phyloP scores from a whole-genome alignment of 495 filamentous ascomycete genomes.

The Aspergillus campestris region DNA sequence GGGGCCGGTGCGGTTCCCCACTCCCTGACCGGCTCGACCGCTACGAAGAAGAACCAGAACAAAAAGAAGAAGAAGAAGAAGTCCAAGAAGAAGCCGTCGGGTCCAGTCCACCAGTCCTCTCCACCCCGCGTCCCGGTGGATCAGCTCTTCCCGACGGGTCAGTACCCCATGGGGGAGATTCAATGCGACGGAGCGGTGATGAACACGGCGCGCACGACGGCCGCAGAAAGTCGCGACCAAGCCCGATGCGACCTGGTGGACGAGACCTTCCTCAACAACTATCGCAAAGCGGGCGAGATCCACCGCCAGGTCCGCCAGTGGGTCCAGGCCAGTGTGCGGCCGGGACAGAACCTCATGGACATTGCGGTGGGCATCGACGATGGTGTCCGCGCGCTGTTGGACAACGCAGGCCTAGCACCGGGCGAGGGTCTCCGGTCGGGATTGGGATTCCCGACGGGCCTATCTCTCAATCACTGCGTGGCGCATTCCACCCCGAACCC shows the following conservation, averaged over 20 bases:
- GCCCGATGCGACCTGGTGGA: constrained; percentile 40
- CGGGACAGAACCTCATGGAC: constrained; percentile 48
- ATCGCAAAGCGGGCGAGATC: constrained; percentile 52
- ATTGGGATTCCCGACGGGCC: constrained; percentile 56
- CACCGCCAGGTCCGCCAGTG: constrained; percentile 55
- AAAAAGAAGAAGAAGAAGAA: too few relatives aligned
- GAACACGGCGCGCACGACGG: constrained; percentile 49
- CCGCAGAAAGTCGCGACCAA: constrained; percentile 48
- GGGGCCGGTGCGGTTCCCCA: too few relatives aligned
- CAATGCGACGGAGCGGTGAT: constrained; percentile 40
- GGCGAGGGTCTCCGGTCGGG: constrained; percentile 49
- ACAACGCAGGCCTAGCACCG: constrained; percentile 48
- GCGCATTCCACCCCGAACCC: constrained; percentile 59
- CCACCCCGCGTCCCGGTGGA: constrained; percentile 47
- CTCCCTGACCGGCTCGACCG: too few relatives aligned
- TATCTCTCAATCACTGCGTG: constrained; percentile 51
- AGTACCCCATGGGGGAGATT: constrained; percentile 47
- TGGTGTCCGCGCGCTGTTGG: constrained; percentile 48
- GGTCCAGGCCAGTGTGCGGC: constrained; percentile 47
- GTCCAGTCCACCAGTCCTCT: constrained; percentile 29
- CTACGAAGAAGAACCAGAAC: too few relatives aligned
- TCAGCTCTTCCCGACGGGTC: constrained; percentile 40
- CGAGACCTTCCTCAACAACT: constrained; percentile 48
- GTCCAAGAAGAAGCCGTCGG: too few relatives aligned
- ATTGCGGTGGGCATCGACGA: constrained; percentile 57